phyloP scores from a whole-genome alignment of 805 yeast genomes.

The Kockiozyma suomiensis region DNA sequence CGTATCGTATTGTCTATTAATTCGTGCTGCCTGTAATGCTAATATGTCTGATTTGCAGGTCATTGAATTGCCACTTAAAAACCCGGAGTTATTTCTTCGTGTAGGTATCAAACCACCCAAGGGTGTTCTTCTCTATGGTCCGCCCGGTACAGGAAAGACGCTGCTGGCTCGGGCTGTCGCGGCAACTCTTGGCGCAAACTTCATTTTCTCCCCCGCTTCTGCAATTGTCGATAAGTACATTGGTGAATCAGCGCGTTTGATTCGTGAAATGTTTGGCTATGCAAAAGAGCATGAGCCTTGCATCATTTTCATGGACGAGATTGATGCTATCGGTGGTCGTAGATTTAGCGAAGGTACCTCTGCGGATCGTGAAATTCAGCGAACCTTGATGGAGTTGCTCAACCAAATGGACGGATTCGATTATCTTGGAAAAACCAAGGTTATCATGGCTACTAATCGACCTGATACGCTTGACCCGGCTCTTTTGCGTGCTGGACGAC shows the following conservation, averaged over 20 bases:
- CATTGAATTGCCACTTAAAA: constrained; percentile 93
- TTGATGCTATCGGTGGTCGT: constrained; percentile 98
- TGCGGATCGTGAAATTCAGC: constrained; percentile 97
- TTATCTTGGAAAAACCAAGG: constrained; percentile 92
- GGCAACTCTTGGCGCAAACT: constrained; percentile 97
- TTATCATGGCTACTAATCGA: constrained; percentile 98
- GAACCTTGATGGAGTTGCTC: constrained; percentile 94
- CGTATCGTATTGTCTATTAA: not conserved
- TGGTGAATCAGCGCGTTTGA: constrained; percentile 95
- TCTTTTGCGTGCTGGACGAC: constrained; percentile 92
- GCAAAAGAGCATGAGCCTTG: constrained; percentile 98
- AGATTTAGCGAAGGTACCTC: constrained; percentile 97
- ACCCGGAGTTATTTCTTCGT: constrained; percentile 92
- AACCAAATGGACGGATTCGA: constrained; percentile 99
- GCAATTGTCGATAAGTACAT: constrained; percentile 97
- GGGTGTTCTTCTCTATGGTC: constrained; percentile 95
- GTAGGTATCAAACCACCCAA: constrained; percentile 99
- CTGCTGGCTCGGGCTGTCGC: constrained; percentile 96
- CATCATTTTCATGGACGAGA: constrained; percentile 97
- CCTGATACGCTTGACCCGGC: constrained; percentile 99
- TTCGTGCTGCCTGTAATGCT: not conserved
- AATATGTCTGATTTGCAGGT: constrained; percentile 48
- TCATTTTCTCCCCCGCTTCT: constrained; percentile 96
- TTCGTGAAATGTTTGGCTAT: constrained; percentile 96
- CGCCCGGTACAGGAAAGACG: constrained; percentile 99